phyloP scores from a whole-genome alignment of 129 eudicot genomes.

The Apium graveolens region DNA sequence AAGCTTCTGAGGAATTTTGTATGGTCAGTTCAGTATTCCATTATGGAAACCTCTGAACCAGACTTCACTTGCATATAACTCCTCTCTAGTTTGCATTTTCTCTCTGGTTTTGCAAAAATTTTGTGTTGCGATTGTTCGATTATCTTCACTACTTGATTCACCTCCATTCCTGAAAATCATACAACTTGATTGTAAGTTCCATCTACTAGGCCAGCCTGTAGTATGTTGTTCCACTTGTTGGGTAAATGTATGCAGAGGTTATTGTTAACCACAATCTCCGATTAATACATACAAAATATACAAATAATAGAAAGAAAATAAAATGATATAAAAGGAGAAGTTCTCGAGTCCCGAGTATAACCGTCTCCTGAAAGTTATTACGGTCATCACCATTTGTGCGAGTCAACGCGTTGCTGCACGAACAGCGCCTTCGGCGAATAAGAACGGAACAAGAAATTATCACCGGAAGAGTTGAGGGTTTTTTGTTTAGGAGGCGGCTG shows the following conservation, averaged over 20 bases:
- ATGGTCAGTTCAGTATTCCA: conserved; percentile 20
- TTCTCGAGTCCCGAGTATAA: no score
- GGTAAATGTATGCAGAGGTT: neutral
- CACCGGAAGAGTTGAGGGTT: no score
- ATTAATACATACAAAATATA: no score
- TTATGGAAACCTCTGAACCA: neutral
- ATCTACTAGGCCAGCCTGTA: neutral
- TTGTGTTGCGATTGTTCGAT: neutral
- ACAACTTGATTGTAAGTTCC: neutral
- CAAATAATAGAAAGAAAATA: no score
- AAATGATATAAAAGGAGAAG: no score
- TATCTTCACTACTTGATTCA: neutral
- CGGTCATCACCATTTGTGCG: no score
- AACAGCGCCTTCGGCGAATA: no score
- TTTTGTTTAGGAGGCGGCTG: no score
- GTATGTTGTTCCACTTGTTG: neutral
- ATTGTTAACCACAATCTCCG: no score
- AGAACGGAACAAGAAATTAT: no score
- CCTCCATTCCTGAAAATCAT: neutral
- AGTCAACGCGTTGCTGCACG: no score
- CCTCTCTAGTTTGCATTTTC: neutral
- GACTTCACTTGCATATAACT: neutral
- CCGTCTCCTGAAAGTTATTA: no score
- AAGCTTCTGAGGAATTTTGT: conserved; percentile 14
- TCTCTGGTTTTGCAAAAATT: neutral